phyloP scores from a whole-genome alignment of 768 basidiomycete species.

The Trametes cingulata region DNA sequence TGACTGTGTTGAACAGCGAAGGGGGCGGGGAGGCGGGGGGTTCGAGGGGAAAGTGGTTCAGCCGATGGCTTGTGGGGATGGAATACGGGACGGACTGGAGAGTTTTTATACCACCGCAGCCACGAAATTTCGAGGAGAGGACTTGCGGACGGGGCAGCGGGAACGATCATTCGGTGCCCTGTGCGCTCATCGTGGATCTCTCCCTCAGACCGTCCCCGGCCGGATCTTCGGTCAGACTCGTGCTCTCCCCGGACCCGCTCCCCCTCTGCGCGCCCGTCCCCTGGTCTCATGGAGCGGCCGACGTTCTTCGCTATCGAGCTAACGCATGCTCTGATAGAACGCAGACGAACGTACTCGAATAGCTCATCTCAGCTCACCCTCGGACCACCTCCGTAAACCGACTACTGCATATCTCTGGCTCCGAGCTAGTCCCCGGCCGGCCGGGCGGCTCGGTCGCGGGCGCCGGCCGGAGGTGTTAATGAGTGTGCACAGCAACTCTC shows the following conservation, averaged over 20 bases:
- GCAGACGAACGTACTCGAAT: neutral
- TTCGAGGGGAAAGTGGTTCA: conserved; percentile 10
- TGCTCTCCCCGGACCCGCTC: conserved; percentile 7
- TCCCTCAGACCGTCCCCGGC: conserved; percentile 11
- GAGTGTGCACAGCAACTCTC: conserved; percentile 12
- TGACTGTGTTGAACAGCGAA: conserved; percentile 10
- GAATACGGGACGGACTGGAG: conserved; percentile 6
- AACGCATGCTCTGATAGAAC: neutral
- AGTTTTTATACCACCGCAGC: conserved; percentile 10
- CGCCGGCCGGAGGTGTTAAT: conserved; percentile 8
- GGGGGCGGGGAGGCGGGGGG: conserved; percentile 1
- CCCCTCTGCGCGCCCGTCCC: neutral
- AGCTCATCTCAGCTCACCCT: neutral
- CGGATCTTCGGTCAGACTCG: conserved; percentile 18
- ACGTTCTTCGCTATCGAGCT: neutral
- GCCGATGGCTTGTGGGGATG: conserved; percentile 18
- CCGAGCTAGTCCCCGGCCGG: neutral
- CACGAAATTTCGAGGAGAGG: neutral
- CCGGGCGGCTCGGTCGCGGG: neutral
- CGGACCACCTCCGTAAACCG: neutral
- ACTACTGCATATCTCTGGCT: neutral
- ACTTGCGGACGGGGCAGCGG: neutral
- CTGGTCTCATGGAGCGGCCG: neutral
- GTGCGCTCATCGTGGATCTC: conserved; percentile 20
- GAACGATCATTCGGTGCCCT: conserved; percentile 17